Evolutionary conservation across 352 stramenopile species (phyloP).

Genomic region (Pythium aphanidermatum): DNA sequence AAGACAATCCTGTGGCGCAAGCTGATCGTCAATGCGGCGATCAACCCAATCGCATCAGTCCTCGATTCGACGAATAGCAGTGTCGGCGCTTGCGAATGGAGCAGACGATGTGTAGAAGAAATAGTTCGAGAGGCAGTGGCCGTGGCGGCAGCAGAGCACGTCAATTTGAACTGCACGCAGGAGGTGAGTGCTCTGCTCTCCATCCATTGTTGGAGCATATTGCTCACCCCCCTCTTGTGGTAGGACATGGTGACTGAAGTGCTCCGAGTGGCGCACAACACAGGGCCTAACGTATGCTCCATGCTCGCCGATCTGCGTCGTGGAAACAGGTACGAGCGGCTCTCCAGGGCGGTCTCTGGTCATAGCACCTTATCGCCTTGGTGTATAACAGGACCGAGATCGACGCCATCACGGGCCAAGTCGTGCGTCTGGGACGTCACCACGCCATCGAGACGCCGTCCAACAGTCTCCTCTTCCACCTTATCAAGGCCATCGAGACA

Average conservation of each 20-base stretch:
- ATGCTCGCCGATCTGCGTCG: constrained; percentile 66
- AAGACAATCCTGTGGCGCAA: constrained; percentile 70
- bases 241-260: constrained; percentile 55
- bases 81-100: constrained; percentile 38
- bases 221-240: background rate
- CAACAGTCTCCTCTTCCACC: constrained; percentile 49
- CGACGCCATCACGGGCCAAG: constrained; percentile 58
- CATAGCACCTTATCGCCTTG: background rate
- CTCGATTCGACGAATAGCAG: constrained; percentile 48
- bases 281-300: constrained; percentile 61
- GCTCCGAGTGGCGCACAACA: constrained; percentile 43
- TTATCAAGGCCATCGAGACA: constrained; percentile 55
- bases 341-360: background rate
- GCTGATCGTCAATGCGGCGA: constrained; percentile 73
- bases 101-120: constrained; percentile 32
- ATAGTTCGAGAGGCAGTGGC: constrained; percentile 53
- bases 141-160: constrained; percentile 37
- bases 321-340: constrained; percentile 40
- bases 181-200: constrained; percentile 20
- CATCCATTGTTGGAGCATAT: background rate
- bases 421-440: constrained; percentile 36
- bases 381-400: constrained; percentile 52
- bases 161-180: constrained; percentile 34
- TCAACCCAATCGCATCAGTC: constrained; percentile 68
- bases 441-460: constrained; percentile 50